Percentiles rank a stretch among this genome's conserved stretches.
Evolutionary conservation across 1,284 basidiomycete genomes (phyloP).

Genomic region (Caloboletus inedulis): DNA sequence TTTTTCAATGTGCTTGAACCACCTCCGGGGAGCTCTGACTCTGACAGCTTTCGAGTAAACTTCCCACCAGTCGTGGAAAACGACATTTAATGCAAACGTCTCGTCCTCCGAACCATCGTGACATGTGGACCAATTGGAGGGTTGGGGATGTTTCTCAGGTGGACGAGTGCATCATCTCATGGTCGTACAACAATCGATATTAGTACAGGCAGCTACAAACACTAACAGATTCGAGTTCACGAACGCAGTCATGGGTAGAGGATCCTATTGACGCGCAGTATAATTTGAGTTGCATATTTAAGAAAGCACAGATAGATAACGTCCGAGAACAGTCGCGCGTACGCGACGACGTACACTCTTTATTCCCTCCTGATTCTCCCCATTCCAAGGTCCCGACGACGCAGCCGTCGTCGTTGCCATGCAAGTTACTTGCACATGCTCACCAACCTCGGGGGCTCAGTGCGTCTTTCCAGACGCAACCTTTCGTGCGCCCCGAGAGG

Average conservation of each 20-base stretch:
- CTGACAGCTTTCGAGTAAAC: not conserved
- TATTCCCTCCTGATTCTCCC: no score
- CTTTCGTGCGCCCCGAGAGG: slow-evolving; percentile 24
- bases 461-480: slow-evolving; percentile 20
- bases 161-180: no score
- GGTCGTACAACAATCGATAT: no score
- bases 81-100: not conserved
- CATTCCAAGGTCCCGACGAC: not conserved
- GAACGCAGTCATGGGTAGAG: no score
- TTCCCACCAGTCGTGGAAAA: not conserved
- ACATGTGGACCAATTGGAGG: not conserved
- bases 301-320: no score
- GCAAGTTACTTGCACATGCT: not conserved
- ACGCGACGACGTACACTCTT: no score
- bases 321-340: no score
- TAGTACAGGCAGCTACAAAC: no score
- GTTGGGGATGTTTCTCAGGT: not conserved
- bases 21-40: not conserved
- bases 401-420: not conserved
- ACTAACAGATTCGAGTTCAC: no score
- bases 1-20: slow-evolving; percentile 10
- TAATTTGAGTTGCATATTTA: no score
- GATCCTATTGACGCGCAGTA: no score
- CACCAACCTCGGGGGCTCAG: slow-evolving; percentile 4
- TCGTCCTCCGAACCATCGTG: slow-evolving; percentile 3